phyloP scores from a whole-genome alignment of 495 filamentous ascomycete species.

The Penicillium canariense region DNA sequence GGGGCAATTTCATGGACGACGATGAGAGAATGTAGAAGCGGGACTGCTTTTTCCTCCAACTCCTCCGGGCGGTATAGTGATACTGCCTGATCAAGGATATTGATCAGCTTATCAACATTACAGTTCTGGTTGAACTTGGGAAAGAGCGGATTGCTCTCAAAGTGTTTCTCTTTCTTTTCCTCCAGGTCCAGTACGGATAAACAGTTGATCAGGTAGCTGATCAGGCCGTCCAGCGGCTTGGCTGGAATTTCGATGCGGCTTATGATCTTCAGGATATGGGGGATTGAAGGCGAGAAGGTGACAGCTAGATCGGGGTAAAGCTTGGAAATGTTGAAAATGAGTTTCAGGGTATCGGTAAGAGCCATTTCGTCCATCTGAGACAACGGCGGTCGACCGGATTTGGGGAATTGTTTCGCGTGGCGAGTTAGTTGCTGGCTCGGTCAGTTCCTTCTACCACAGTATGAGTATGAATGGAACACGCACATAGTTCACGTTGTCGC shows the following conservation, averaged over 20 bases:
- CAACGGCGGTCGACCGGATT: constrained; percentile 37
- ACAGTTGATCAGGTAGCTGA: constrained; percentile 71
- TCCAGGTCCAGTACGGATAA: constrained; percentile 73
- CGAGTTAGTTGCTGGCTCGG: constrained; percentile 67
- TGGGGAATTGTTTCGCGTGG: constrained; percentile 61
- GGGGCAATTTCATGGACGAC: constrained; percentile 73
- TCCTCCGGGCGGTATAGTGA: constrained; percentile 58
- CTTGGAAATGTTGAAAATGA: constrained; percentile 84
- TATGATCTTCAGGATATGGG: constrained; percentile 72
- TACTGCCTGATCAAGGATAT: constrained; percentile 68
- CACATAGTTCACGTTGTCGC: constrained; percentile 64
- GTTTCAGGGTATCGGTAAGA: constrained; percentile 77
- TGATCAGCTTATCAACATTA: constrained; percentile 67
- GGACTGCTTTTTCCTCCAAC: constrained; percentile 65
- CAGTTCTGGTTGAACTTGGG: constrained; percentile 59
- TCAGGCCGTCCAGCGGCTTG: constrained; percentile 58
- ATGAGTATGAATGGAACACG: neutral
- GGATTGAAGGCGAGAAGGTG: constrained; percentile 65
- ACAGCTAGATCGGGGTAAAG: constrained; percentile 58
- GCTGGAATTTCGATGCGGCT: constrained; percentile 49
- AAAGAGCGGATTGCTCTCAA: constrained; percentile 56
- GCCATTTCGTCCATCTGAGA: constrained; percentile 75
- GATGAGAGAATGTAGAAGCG: constrained; percentile 70
- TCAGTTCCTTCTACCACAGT: constrained; percentile 3
- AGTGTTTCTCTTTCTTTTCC: constrained; percentile 42